Evolutionary conservation across 129 eudicot genomes (phyloP).

Genomic region (Tagetes patula): DNA sequence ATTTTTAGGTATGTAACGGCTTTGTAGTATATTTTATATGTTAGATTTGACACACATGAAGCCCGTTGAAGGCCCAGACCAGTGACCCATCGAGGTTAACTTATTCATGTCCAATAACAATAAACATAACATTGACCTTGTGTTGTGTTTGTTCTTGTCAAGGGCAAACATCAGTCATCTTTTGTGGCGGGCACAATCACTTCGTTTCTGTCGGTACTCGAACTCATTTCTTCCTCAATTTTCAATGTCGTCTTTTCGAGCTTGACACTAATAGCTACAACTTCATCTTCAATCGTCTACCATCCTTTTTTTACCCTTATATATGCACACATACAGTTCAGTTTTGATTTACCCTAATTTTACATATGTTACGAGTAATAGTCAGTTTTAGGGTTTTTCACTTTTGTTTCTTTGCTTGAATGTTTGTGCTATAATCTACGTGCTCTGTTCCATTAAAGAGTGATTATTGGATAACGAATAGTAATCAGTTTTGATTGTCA

Average conservation of each 20-base stretch:
- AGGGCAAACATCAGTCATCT: conserved; percentile 20
- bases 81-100: background rate
- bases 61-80: conserved; percentile 23
- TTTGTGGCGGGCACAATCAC: conserved; percentile 6
- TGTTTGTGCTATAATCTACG: background rate
- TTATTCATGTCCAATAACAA: background rate
- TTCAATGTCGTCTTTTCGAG: conserved; percentile 13
- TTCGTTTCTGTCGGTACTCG: conserved; percentile 30
- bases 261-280: conserved; percentile 22
- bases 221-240: conserved; percentile 14
- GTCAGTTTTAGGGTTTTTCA: conserved; percentile 26
- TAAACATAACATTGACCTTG: conserved; percentile 20
- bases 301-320: background rate
- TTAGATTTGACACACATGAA: background rate
- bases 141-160: background rate
- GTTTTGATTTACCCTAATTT: conserved; percentile 24
- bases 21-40: background rate
- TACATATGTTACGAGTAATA: background rate
- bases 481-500: background rate
- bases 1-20: too few relatives aligned
- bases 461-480: background rate
- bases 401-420: conserved; percentile 3
- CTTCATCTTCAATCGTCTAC: conserved; percentile 2
- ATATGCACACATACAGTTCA: background rate
- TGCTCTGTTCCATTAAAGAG: conserved; percentile 1